Evolutionary conservation across 257 asterid genomes (phyloP).

Genomic region (Osmanthus fragrans): DNA sequence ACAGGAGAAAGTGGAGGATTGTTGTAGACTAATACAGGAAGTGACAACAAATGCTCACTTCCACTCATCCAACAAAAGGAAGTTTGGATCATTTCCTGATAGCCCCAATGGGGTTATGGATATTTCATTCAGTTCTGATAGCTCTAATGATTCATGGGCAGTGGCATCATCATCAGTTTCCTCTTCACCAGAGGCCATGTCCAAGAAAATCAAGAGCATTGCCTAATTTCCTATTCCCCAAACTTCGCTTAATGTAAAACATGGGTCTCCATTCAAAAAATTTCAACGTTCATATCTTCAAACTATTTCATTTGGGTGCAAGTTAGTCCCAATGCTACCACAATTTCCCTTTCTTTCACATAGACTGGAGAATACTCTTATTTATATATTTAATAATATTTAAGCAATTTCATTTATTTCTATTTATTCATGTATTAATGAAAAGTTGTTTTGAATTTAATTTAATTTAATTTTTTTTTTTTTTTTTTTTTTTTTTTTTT

Average conservation of each 20-base stretch:
- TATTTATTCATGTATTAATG: not conserved
- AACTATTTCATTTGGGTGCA: not conserved
- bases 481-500: too few relatives aligned
- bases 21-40: conserved; percentile 56
- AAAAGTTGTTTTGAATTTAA: conserved; percentile 9
- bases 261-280: not conserved
- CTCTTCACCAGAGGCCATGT: conserved; percentile 67
- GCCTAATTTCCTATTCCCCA: not conserved
- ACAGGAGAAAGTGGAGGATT: conserved; percentile 68
- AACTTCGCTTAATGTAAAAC: not conserved
- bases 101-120: conserved; percentile 81
- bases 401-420: conserved; percentile 17
- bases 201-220: conserved; percentile 49
- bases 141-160: conserved; percentile 54
- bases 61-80: conserved; percentile 48
- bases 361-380: conserved; percentile 20
- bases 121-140: conserved; percentile 55
- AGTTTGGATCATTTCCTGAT: conserved; percentile 48
- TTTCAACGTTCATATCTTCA: not conserved
- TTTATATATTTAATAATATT: conserved; percentile 34
- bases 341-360: conserved; percentile 6
- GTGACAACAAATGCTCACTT: conserved; percentile 40
- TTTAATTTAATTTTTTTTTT: too few relatives aligned
- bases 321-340: not conserved
- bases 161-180: conserved; percentile 45